Base-by-base conservation (phyloP, 2,329 filamentous ascomycete species). In the Albophoma yamanashiensis region DNA sequence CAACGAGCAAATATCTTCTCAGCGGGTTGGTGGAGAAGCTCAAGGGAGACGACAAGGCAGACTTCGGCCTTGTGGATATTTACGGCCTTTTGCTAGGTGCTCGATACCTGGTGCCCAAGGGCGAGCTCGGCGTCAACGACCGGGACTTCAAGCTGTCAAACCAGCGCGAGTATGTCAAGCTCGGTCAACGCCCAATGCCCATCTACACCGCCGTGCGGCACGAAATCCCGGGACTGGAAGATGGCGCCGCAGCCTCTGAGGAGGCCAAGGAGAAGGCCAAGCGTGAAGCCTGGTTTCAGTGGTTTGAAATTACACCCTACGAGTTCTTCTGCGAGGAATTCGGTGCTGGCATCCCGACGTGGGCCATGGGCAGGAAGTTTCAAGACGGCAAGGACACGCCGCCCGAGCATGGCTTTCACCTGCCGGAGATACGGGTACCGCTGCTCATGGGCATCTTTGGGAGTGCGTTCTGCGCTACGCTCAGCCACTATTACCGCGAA, bases 201-300 rank as follows among this genome's bases (percentile, higher is more conserved):
- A 97, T 99, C 57, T 99, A 99, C 69, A 96, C 93, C 0, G 91
- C 91, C 0, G 93, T 99, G 1, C 86, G 94, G 9, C 94, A 99
- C 69, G 94, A 99, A 72, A 97, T 99, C 31, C 94, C 93, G 0
- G 77, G 87, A 9, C 72, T 85, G 9, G 80, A 63, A 5, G 62
- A 69, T 66, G 6, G 69, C 66, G 59, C 69, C 63, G 2, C 64
- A 62, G 20, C 70, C 68, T 58, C 78, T 0, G 80, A 86, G 61
- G 73, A 75, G 25, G 79, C 76, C 0, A 82, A 85, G 65, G 76
- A 79, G 64, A 71, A 76, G 57, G 77, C 82, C 12, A 84, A 76
- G 68, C 79, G 81, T 62, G 89, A 95, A 68, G 82, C 91, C 2
- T 97, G 92, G 90, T 99, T 97, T 67, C 93, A 99, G 68, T 97